These are phyloP conservation scores for Penicillium nordicum DNA, from an alignment of 2,329 filamentous ascomycete species.

Conservation along the genomic window DNA sequence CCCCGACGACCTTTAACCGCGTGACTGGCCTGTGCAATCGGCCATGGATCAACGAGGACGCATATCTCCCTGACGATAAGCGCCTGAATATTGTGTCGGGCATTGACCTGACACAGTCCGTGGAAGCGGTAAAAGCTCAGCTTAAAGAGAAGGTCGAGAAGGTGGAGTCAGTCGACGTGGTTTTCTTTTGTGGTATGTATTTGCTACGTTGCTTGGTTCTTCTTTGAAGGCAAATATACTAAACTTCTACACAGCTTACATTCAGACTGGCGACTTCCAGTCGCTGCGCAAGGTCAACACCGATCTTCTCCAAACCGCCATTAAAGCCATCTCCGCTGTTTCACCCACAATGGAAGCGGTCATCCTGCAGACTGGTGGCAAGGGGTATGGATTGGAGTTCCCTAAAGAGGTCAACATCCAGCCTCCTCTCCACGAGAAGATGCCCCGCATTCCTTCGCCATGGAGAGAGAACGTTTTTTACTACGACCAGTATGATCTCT, in stretches of 20 bases:
- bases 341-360: conserved; percentile 27
- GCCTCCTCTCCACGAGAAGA: conserved; percentile 27
- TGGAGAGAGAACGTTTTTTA: conserved; percentile 29
- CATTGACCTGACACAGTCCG: conserved; percentile 31
- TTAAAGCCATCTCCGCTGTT: conserved; percentile 28
- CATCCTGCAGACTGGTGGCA: conserved; percentile 38
- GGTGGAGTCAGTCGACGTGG: conserved; percentile 37
- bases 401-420: conserved; percentile 26
- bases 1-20: background rate
- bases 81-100: conserved; percentile 38
- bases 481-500: conserved; percentile 26
- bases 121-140: conserved; percentile 19
- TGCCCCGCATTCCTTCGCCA: conserved; percentile 26
- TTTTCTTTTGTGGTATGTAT: conserved; percentile 38
- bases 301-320: conserved; percentile 35
- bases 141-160: conserved; percentile 35
- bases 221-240: background rate
- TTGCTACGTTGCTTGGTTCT: background rate
- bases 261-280: conserved; percentile 18
- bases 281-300: conserved; percentile 32
- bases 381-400: conserved; percentile 40
- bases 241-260: conserved; percentile 4
- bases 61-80: conserved; percentile 31
- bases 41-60: conserved; percentile 13
- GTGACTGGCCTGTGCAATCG: background rate